Percentiles rank a stretch among this genome's conserved stretches.
Conservation (phyloP, 768 basidiomycete genomes). For the Rhizopogon sp. region DNA sequence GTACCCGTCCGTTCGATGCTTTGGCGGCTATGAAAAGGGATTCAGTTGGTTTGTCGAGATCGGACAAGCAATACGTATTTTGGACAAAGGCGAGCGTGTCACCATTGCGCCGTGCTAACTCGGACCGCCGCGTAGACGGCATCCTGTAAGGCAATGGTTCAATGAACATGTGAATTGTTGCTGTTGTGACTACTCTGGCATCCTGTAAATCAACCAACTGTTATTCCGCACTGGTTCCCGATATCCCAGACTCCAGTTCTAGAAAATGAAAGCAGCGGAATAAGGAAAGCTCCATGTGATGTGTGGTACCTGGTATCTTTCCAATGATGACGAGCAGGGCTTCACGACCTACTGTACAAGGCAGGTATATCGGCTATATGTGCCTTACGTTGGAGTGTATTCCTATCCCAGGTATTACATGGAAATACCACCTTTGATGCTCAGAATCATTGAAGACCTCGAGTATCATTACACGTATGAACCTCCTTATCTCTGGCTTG, state of each 20-base stretch:
- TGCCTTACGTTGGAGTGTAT: no score
- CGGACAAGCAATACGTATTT: slow-evolving; percentile 52
- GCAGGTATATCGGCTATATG: no score
- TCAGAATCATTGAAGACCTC: no score
- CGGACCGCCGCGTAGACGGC: neutral
- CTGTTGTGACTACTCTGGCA: neutral
- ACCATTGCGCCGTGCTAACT: slow-evolving; percentile 35
- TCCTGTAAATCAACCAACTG: neutral
- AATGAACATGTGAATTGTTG: neutral
- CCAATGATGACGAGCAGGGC: no score
- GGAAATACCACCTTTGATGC: no score
- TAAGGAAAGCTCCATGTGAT: no score
- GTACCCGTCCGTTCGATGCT: slow-evolving; percentile 44
- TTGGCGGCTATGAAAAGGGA: slow-evolving; percentile 49
- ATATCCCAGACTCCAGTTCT: neutral
- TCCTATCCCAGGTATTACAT: no score
- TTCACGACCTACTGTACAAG: no score
- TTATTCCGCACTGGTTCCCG: neutral
- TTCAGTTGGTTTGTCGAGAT: slow-evolving; percentile 70
- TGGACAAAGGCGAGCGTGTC: slow-evolving; percentile 50
- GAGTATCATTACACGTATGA: no score
- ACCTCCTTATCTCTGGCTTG: no score
- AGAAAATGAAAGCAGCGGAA: no score
- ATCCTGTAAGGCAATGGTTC: neutral
- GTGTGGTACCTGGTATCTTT: no score